Percentiles rank a stretch among this genome's conserved stretches.
Evolutionary conservation across 2,329 filamentous ascomycete genomes (phyloP).

Genomic region (Aspergillus hiratsukae): DNA sequence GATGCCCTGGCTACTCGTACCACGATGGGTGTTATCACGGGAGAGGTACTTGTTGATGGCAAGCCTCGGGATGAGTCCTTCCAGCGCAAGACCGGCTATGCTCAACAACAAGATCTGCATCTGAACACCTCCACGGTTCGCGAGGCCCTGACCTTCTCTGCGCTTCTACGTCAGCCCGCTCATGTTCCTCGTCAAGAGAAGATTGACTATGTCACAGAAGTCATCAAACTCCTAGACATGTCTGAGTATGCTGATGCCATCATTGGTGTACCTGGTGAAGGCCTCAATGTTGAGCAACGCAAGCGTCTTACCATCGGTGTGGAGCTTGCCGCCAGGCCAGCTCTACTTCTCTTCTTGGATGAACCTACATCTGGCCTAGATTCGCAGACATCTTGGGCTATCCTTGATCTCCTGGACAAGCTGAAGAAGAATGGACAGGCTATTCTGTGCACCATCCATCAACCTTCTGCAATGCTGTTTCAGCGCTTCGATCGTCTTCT

Average conservation of each 20-base stretch:
- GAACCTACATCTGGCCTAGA: conserved; percentile 92
- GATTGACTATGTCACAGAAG: conserved; percentile 68
- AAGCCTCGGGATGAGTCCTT: conserved; percentile 53
- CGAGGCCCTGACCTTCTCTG: conserved; percentile 78
- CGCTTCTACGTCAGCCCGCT: conserved; percentile 75
- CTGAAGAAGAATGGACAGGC: conserved; percentile 80
- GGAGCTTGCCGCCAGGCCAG: conserved; percentile 78
- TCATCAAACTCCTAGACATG: conserved; percentile 81
- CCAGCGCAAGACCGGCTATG: conserved; percentile 61
- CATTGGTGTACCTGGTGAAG: conserved; percentile 80
- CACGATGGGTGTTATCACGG: conserved; percentile 58
- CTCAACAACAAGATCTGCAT: conserved; percentile 70
- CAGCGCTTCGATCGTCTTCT: conserved; percentile 66
- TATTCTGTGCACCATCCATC: conserved; percentile 88
- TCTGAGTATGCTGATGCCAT: conserved; percentile 82
- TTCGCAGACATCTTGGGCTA: conserved; percentile 85
- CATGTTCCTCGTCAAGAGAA: conserved; percentile 67
- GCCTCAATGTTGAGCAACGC: conserved; percentile 55
- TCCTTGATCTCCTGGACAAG: conserved; percentile 77
- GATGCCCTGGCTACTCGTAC: conserved; percentile 55
- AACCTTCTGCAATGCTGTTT: conserved; percentile 86
- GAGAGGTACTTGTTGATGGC: conserved; percentile 62
- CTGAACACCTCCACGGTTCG: conserved; percentile 76
- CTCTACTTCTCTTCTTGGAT: conserved; percentile 48
- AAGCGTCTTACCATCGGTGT: conserved; percentile 83